phyloP scores from a whole-genome alignment of 208 protist species.

The Borovskyia barvae region DNA sequence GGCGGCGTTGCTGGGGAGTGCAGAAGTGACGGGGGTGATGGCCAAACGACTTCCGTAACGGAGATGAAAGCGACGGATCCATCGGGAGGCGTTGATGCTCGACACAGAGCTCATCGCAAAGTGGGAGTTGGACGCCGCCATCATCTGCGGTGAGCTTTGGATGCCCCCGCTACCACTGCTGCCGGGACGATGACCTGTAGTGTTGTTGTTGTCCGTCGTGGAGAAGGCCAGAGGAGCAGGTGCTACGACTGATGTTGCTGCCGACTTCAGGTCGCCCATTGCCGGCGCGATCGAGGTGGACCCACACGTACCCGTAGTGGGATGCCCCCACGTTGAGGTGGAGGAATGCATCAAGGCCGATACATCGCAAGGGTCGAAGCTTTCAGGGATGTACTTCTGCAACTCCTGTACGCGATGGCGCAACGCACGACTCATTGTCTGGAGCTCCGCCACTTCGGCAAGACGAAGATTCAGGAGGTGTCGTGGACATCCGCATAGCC shows the following conservation, averaged over 20 bases:
- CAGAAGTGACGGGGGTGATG: too few relatives aligned
- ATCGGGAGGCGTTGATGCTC: not conserved
- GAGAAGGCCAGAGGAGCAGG: too few relatives aligned
- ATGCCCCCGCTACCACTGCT: not conserved
- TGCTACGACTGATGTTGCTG: too few relatives aligned
- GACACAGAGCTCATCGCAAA: not conserved
- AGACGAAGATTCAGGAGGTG: constrained; percentile 1
- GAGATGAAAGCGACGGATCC: not conserved
- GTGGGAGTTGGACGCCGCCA: not conserved
- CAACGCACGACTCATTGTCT: constrained; percentile 11
- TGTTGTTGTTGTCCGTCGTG: too few relatives aligned
- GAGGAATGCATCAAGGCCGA: not conserved
- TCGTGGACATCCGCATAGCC: not conserved
- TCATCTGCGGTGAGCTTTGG: not conserved
- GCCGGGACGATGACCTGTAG: too few relatives aligned
- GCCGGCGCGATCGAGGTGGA: not conserved
- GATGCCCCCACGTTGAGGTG: not conserved
- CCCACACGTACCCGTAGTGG: not conserved
- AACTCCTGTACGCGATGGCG: constrained; percentile 7
- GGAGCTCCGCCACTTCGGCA: constrained; percentile 13
- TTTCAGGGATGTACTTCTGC: constrained; percentile 9
- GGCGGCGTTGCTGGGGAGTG: too few relatives aligned
- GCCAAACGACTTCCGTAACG: too few relatives aligned
- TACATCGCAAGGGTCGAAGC: constrained; percentile 3
- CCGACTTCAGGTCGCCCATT: too few relatives aligned